Conservation (phyloP, 208 protist genomes). For the Acanthamoeba sp. region DNA sequence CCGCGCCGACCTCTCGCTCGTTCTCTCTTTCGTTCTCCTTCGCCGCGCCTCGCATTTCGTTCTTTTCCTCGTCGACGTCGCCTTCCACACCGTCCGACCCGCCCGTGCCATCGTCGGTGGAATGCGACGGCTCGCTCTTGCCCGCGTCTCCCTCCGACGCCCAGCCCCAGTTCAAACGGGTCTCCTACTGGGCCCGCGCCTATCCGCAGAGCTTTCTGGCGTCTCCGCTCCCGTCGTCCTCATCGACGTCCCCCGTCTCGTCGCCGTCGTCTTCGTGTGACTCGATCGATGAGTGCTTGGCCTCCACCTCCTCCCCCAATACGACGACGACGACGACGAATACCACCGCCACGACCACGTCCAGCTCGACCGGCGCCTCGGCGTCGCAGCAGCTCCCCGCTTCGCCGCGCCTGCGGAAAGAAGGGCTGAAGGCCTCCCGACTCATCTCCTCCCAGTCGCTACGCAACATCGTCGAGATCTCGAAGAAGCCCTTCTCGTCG, state of each 20-base stretch:
- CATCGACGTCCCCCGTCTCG: too few species aligned
- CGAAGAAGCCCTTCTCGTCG: not conserved
- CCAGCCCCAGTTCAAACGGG: not conserved
- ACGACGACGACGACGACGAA: too few species aligned
- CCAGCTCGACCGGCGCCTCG: not conserved
- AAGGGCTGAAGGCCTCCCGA: not conserved
- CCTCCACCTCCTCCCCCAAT: too few species aligned
- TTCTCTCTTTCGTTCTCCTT: not conserved
- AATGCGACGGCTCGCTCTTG: not conserved
- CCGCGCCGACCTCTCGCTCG: not conserved
- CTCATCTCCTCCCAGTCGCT: not conserved
- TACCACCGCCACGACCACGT: not conserved
- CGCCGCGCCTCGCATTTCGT: not conserved
- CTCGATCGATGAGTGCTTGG: not conserved
- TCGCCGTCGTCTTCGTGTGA: not conserved
- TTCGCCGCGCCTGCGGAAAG: not conserved
- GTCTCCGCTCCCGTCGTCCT: not conserved
- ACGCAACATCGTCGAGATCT: not conserved
- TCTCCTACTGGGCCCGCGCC: not conserved
- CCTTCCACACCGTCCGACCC: not conserved
- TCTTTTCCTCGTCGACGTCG: not conserved
- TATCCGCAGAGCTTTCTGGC: constrained; percentile 6
- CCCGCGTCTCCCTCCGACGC: not conserved
- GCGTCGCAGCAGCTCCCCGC: not conserved
- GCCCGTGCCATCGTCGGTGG: not conserved